Evolutionary conservation across 148 eudicot species (phyloP).

Genomic region (Limonium bicolor): DNA sequence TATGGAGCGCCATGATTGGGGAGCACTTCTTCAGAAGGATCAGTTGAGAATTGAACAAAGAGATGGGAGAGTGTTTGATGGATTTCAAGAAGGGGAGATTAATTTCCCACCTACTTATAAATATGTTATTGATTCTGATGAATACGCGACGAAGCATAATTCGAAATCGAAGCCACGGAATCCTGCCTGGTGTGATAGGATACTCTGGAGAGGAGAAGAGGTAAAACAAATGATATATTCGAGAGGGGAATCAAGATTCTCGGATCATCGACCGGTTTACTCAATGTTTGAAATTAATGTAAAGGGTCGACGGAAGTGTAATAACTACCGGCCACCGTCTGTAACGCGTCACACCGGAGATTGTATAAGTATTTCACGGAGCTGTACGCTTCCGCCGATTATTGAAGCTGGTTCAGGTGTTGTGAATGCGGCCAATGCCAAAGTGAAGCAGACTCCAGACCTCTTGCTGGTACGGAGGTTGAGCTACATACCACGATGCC

Average conservation of each 20-base stretch:
- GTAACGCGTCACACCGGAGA: not conserved
- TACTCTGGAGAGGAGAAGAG: conserved; percentile 65
- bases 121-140: not conserved
- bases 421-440: not conserved
- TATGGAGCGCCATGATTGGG: conserved; percentile 2
- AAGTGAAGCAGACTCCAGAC: too few relatives aligned
- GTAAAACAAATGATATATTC: conserved; percentile 50
- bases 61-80: not conserved
- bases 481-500: too few relatives aligned
- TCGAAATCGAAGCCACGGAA: not conserved
- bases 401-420: not conserved
- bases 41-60: conserved; percentile 3
- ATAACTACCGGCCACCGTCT: not conserved
- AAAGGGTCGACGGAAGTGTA: conserved; percentile 7
- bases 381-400: not conserved
- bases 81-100: conserved; percentile 1
- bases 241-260: conserved; percentile 65
- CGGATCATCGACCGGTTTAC: conserved; percentile 79
- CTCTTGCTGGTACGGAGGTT: too few relatives aligned
- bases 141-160: not conserved
- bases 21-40: conserved; percentile 1
- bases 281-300: conserved; percentile 47
- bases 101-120: conserved; percentile 1
- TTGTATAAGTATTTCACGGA: not conserved
- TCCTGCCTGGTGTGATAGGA: conserved; percentile 51